A percentile compares a stretch with the other conserved stretches of the same genome.
phyloP scores from a whole-genome alignment of 306 rosid genomes.

The Medicago ruthenica region DNA sequence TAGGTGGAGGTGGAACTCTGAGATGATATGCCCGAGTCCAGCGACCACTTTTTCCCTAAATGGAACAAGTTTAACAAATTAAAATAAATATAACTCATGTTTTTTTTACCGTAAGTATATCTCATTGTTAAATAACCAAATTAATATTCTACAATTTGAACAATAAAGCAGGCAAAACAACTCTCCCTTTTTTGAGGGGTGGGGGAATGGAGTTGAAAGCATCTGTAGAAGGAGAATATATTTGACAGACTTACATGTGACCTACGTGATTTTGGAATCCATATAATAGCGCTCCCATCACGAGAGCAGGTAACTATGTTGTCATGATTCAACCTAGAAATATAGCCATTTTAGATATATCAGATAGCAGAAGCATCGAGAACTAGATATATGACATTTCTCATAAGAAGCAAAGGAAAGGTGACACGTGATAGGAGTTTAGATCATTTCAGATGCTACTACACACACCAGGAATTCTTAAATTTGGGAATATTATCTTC shows the following conservation, averaged over 20 bases:
- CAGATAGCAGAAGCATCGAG: constrained; percentile 33
- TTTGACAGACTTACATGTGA: constrained; percentile 71
- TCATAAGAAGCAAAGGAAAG: constrained; percentile 22
- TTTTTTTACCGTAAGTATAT: not conserved
- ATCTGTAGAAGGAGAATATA: constrained; percentile 28
- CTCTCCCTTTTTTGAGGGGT: not conserved
- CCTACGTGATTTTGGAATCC: constrained; percentile 94
- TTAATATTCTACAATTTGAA: constrained; percentile 31
- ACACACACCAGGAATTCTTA: constrained; percentile 80
- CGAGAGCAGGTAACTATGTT: constrained; percentile 99
- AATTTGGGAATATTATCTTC: constrained; percentile 93
- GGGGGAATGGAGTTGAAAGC: not conserved
- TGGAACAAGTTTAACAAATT: constrained; percentile 34
- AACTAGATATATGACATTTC: constrained; percentile 23
- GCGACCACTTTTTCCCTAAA: constrained; percentile 91
- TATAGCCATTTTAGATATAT: constrained; percentile 19
- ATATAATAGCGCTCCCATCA: constrained; percentile 99
- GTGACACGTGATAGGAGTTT: constrained; percentile 24
- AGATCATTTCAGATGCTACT: constrained; percentile 37
- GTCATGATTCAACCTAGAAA: constrained; percentile 89
- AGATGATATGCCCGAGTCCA: constrained; percentile 98
- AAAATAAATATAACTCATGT: not conserved
- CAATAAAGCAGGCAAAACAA: constrained; percentile 20
- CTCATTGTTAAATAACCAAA: constrained; percentile 14
- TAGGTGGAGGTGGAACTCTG: constrained; percentile 98